Base-by-base conservation (phyloP, 2,329 filamentous ascomycete species). In the Colletotrichum lindemuthianum region DNA sequence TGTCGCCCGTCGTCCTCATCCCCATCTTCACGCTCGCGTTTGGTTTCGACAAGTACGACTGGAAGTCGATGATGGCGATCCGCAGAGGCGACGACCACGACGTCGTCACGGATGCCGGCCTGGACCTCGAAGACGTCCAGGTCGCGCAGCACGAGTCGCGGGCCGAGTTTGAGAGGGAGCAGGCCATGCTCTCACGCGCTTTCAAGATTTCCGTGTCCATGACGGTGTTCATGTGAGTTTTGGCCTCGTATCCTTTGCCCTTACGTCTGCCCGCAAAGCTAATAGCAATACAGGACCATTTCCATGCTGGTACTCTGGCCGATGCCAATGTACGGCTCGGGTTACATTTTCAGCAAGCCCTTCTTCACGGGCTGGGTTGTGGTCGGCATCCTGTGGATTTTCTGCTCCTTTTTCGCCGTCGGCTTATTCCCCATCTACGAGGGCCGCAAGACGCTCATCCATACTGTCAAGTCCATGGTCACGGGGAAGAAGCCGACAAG, bases 361-460 rank as follows among this genome's bases (percentile, higher is more conserved):
- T 96, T 96, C 81, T 96, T 95, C 77, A 92, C 90, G 0, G 91
- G 91, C 49, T 95, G 91, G 91, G 87, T 93, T 10, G 83, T 87
- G 1, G 86, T 92, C 8, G 90, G 90, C 9, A 91, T 96, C 59
- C 81, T 94, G 45, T 96, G 92, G 92, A 84, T 95, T 69, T 93
- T 93, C 74, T 87, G 86, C 70, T 91, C 88, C 3, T 79, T 89
- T 2, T 81, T 90, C 59, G 90, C 88, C 9, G 92, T 97, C 0
- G 92, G 92, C 0, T 43, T 97, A 0, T 97, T 90, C 76, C 94
- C 94, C 7, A 78, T 96, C 1, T 96, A 86, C 76, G 92, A 97
- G 73, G 92, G 93, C 0, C 80, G 93, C 2, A 77, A 82, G 60
- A 94, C 90, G 2, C 88, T 92, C 60, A 73, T 74, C 1, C 79